Base-by-base conservation (phyloP, 345 rosid genomes). In the Acer saccharum region DNA sequence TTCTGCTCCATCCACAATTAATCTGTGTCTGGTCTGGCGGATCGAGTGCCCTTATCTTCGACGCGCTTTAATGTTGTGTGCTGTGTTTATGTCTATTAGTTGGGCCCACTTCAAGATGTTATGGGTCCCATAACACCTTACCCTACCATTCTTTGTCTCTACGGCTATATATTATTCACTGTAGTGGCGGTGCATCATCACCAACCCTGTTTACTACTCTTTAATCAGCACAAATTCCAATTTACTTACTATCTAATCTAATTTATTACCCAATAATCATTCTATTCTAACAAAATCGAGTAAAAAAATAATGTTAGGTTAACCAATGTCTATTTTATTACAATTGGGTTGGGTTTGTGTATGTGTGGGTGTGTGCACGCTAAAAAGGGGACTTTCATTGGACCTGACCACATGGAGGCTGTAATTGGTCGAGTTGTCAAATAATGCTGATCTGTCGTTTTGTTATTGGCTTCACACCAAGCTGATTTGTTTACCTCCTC, bases 31-130 rank as follows among this genome's bases (percentile, higher is more conserved):
- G 39, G 6, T 35, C 39, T 35, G 39, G 6, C 46, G 46, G 46
- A 43, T 8, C 64, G 2, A 20, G 18, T 63, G 75, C 3, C 71
- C 43, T 48, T 61, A n/a, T 16, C 50, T 29, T 1, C 14, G 35
- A 80, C 76, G 76, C 82, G 82, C 82, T 12, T 80, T 55, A 8
- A 2, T 69, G 18, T 1, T 25, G 21, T n/a, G 3, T 11, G 69
- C 17, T 50, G 46, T 43, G 10, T 12, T 52, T 9, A 27, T 2
- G 46, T 23, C 7, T 9, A 3, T 25, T 10, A 1, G 8, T n/a
- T 10, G 71, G 70, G 11, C 48, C 74, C 67, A 62, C 21, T 16
- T 16, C 63, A 54, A 62, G 17, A 35, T 48, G 35, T 44, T 44
- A 16, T 44, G 60, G 23, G 10, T 29, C 35, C 60, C 62, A 29